A percentile compares a stretch with the other conserved stretches of the same genome.
phyloP scores from a whole-genome alignment of 352 stramenopile genomes.

The Pythium brachiatum region DNA sequence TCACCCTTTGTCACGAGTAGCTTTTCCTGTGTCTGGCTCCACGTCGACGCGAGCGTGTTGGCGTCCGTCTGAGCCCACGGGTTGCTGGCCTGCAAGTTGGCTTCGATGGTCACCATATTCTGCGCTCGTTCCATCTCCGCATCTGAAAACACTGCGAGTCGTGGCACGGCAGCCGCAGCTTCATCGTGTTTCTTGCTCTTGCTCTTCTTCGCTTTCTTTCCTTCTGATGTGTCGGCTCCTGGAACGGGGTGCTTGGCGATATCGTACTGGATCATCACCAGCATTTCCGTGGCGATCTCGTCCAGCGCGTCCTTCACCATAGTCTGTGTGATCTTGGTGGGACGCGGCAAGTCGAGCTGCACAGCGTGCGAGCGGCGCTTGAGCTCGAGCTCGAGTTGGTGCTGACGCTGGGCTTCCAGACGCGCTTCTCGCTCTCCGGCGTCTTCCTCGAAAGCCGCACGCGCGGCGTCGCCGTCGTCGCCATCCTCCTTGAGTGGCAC shows the following conservation, averaged over 20 bases:
- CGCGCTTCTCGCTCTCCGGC: constrained; percentile 79
- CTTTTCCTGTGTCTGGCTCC: constrained; percentile 39
- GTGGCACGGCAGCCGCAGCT: constrained; percentile 19
- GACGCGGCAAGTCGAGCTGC: constrained; percentile 68
- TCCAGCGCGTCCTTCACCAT: constrained; percentile 44
- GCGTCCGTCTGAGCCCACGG: constrained; percentile 37
- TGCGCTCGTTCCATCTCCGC: constrained; percentile 57
- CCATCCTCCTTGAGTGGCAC: constrained; percentile 57
- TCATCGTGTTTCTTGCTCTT: constrained; percentile 55
- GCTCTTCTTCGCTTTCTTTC: constrained; percentile 67
- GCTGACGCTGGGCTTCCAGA: constrained; percentile 35
- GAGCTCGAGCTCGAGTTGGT: constrained; percentile 50
- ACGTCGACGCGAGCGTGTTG: constrained; percentile 26
- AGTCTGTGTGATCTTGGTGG: constrained; percentile 48
- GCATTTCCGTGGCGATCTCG: constrained; percentile 61
- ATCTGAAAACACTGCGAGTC: constrained; percentile 52
- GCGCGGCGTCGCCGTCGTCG: constrained; percentile 24
- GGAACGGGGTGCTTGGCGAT: constrained; percentile 44
- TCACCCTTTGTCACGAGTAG: constrained; percentile 31
- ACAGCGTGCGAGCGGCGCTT: constrained; percentile 63
- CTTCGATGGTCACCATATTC: constrained; percentile 82
- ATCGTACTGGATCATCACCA: constrained; percentile 63
- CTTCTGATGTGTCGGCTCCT: constrained; percentile 23
- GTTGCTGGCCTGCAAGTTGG: constrained; percentile 40
- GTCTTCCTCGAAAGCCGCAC: constrained; percentile 55